Evolutionary conservation across 2,329 filamentous ascomycete species (phyloP), one percentile per base, ranked within the genome.

Genomic region (Gremmenia infestans): DNA sequence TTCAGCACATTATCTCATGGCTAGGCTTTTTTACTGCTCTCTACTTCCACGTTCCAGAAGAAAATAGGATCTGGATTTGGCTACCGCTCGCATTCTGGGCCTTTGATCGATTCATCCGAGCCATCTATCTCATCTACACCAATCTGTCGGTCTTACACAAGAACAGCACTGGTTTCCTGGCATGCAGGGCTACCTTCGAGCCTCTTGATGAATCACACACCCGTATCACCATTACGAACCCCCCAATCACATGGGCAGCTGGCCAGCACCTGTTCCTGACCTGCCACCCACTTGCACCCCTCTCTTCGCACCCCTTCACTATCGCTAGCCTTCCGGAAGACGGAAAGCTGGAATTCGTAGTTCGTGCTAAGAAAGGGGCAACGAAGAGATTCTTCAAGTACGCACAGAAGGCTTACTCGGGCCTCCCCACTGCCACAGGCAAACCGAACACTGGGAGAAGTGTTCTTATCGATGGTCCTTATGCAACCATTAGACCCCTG

Each of bases 231-330:
- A 78, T 87, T 46, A 65, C 72, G 1, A 75, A 81, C 22, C 80
- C 80, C 1, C 76, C 78, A 2, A 75, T 86, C 50, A 71, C 66
- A 17, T 88, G 84, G 85, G 74, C 69, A 28, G 76, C 84, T 3
- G 85, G 84, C 1, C 83, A 87, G 58, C 83, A 87, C 65, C 75
- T 82, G 0, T 85, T 85, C 61, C 70, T 87, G 2, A 79, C 80
- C 5, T 84, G 75, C 63, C 83, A 80, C 63, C 74, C 74, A 0
- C 66, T 85, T 39, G 74, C 76, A 17, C 82, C 81, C 0, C 69
- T 87, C 2, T 81, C 86, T 63, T 80, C 78, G 23, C 84, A 88
- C 60, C 85, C 84, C 0, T 87, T 87, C 64, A 86, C 82, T 1
- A 82, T 87, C 56, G 72, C 79, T 2, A 81, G 79, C 1, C 73